These are phyloP conservation scores for Chaetomium globosum DNA, from an alignment of 2,329 filamentous ascomycete species.

Conservation along the genomic window DNA sequence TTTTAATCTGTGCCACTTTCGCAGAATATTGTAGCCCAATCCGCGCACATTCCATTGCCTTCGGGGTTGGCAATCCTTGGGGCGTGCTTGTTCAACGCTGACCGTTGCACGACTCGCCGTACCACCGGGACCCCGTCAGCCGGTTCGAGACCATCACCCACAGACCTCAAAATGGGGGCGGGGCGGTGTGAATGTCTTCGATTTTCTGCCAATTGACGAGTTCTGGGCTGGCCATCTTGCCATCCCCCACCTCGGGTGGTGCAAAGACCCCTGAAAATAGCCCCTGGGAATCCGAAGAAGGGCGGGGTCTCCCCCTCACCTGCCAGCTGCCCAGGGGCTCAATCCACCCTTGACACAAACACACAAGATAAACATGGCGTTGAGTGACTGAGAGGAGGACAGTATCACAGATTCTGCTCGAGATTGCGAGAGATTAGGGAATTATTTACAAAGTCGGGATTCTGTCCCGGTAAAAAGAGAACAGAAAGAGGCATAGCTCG, in stretches of 20 bases:
- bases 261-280: conserved; percentile 11
- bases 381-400: background rate
- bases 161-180: conserved; percentile 1
- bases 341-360: background rate
- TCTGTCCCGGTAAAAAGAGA: background rate
- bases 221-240: background rate
- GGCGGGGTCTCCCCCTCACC: background rate
- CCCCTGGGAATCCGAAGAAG: background rate
- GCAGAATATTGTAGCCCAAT: background rate
- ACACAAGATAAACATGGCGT: background rate
- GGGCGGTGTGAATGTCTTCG: conserved; percentile 13
- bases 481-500: conserved; percentile 12
- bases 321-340: background rate
- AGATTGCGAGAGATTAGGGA: conserved; percentile 18
- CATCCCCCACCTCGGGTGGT: conserved; percentile 11
- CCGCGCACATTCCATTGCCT: background rate
- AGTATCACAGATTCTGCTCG: conserved; percentile 13
- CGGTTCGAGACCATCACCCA: background rate
- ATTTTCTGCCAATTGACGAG: conserved; percentile 1
- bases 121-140: conserved; percentile 7
- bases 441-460: conserved; percentile 22
- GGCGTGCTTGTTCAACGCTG: background rate
- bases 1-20: background rate
- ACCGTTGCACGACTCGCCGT: conserved; percentile 1
- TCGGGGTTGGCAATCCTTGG: background rate